Base-by-base conservation (phyloP, 2,329 filamentous ascomycete species). In the Eurotiales sp. region DNA sequence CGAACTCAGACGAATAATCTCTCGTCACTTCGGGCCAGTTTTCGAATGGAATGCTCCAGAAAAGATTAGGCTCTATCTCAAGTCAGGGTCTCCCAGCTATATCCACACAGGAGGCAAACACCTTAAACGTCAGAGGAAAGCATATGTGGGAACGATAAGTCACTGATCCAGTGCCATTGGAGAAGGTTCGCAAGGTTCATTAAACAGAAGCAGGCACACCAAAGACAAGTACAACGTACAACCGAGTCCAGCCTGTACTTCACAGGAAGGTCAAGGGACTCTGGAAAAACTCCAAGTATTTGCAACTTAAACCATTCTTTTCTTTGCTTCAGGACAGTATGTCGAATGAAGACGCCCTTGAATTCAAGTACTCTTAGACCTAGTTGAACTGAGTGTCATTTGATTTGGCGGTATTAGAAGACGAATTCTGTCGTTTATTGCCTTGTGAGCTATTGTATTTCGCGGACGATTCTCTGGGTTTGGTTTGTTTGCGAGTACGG, bases 401-500 rank as follows among this genome's bases (percentile, higher is more conserved):
- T 58, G 41, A 37, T 49, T 49, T 49, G 11, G 34, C 19, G n/a
- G 32, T 47, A 30, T 64, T 58, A 36, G 60, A 59, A 25, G 62
- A 58, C 34, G 59, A 46, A 25, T 57, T 48, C 44, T 58, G 43
- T 42, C 65, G 69, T 56, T 69, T 70, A 19, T 52, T 44, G 30
- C 17, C 45, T 29, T 48, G 52, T 30, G 44, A 29, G 29, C 25
- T 22, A 23, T 53, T 58, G 30, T 55, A 58, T 46, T 51, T 54
- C 17, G 56, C 58, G 27, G 60, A 29, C 12, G 55, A 56, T 44
- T 71, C 67, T 49, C 66, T 61, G 32, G 62, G 53, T 39, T 66
- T 71, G 8, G 58, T 55, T 41, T 58, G 60, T 52, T 64, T 69
- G 41, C 64, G 62, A 56, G 59, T 51, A 23, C 64, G 68, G 54